Evolutionary conservation across 495 filamentous ascomycete genomes (phyloP).

Genomic region (Thozetella sp.): DNA sequence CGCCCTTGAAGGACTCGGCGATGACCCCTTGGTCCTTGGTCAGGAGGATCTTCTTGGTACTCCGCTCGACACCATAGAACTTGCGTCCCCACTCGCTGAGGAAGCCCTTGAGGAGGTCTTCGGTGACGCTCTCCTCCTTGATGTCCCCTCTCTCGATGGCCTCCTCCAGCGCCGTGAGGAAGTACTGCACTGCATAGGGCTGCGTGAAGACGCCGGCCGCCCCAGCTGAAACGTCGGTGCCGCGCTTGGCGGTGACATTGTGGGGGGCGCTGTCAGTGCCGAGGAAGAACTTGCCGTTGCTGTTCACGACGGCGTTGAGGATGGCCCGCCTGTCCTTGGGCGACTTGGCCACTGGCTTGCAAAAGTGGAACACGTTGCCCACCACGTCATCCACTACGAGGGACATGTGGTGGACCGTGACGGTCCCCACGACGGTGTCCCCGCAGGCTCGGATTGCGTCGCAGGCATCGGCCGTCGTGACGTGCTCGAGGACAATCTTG

Average conservation of each 20-base stretch:
- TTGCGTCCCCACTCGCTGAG: conserved; percentile 70
- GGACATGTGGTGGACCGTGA: conserved; percentile 78
- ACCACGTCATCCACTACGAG: conserved; percentile 77
- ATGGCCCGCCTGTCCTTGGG: conserved; percentile 77
- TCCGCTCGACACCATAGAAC: conserved; percentile 59
- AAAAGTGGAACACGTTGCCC: conserved; percentile 71
- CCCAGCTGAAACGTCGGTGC: conserved; percentile 59
- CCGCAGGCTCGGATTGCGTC: conserved; percentile 76
- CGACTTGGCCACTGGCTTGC: conserved; percentile 80
- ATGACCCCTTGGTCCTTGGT: conserved; percentile 19
- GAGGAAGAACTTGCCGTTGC: conserved; percentile 83
- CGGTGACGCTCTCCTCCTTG: conserved; percentile 66
- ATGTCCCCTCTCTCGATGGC: conserved; percentile 68
- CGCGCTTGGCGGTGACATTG: conserved; percentile 70
- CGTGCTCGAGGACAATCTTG: conserved; percentile 80
- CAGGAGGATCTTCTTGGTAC: conserved; percentile 18
- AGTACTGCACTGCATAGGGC: conserved; percentile 76
- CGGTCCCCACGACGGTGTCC: conserved; percentile 70
- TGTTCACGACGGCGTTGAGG: conserved; percentile 64
- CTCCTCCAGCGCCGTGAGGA: conserved; percentile 73
- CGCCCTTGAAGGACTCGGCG: conserved; percentile 31
- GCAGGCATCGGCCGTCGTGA: conserved; percentile 81
- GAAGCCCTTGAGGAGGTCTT: conserved; percentile 73
- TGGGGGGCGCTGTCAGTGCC: conserved; percentile 77
- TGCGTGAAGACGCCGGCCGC: conserved; percentile 86